Base-by-base conservation (phyloP, 2,329 filamentous ascomycete genomes). In the Diaporthe capsici region DNA sequence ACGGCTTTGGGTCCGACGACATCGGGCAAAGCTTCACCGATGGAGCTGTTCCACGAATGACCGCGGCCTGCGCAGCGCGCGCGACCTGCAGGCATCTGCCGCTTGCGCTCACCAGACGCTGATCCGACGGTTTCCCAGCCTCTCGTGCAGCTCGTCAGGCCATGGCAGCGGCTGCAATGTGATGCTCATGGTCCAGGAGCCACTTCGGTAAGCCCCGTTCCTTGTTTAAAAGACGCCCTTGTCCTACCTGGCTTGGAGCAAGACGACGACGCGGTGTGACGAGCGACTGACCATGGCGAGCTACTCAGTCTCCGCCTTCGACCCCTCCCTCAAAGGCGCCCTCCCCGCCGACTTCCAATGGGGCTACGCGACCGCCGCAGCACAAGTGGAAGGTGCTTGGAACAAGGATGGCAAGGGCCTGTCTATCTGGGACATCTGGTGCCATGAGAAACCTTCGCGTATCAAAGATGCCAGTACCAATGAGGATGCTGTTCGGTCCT, bases 321-420 rank as follows among this genome's bases (percentile, higher is more conserved):
- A 82, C 68, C 75, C 78, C 3, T 75, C 80, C 70, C 75, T 82
- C 74, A 80, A 79, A 55, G 80, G 80, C 74, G 74, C 79, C 17
- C 79, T 85, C 20, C 82, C 81, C 4, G 71, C 81, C 28, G 82
- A 84, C 72, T 85, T 85, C 75, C 79, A 82, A 63, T 86, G 83
- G 83, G 85, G 85, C 34, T 86, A 82, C 73, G 85, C 85, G 25
- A 86, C 85, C 0, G 84, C 85, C 1, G 84, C 85, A 0, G 80
- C 83, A 7, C 84, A 86, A 71, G 81, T 86, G 4, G 85, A 86
- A 79, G 85, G 85, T 10, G 84, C 84, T 0, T 86, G 84, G 84
- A 76, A 86, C 73, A 80, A 80, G 57, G 84, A 86, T 55, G 85
- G 85, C 17, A 86, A 85, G 78, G 85, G 85, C 3, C 76, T 80